A percentile compares a stretch with the other conserved stretches of the same genome.
These are phyloP conservation scores for Botrytis tulipae DNA, from an alignment of 2,329 filamentous ascomycete genomes.

Conservation along the genomic window DNA sequence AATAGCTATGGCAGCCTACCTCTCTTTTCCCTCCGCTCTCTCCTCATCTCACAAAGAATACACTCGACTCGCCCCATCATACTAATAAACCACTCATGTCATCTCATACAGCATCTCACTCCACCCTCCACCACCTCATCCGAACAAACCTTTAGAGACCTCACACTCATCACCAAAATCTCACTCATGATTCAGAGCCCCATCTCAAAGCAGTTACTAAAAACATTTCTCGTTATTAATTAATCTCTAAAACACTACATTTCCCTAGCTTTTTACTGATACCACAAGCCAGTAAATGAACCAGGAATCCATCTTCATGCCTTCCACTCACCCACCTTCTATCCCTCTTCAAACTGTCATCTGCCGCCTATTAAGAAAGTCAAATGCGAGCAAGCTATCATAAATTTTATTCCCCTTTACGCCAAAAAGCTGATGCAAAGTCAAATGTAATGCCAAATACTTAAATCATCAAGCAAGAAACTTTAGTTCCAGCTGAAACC, in stretches of 20 bases:
- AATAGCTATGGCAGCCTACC: too few species aligned
- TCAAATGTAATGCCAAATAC: not conserved
- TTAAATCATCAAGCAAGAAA: not conserved
- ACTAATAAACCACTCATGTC: too few species aligned
- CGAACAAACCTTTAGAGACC: too few species aligned
- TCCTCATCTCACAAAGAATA: too few species aligned
- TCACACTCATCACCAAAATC: not conserved
- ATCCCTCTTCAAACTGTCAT: not conserved
- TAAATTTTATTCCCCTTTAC: not conserved
- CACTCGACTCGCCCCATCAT: too few species aligned
- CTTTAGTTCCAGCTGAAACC: not conserved
- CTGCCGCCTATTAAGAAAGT: too few species aligned
- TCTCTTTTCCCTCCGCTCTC: too few species aligned
- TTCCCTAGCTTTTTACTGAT: not conserved
- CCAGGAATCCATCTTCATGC: too few species aligned
- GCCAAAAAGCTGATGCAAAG: not conserved
- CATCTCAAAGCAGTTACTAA: not conserved
- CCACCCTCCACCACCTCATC: too few species aligned
- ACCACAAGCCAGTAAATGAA: not conserved
- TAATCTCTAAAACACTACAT: not conserved
- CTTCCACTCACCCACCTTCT: fast-evolving
- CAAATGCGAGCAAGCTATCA: not conserved
- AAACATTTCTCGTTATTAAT: not conserved
- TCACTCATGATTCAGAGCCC: not conserved
- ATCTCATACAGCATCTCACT: too few species aligned